These are phyloP conservation scores for Teratosphaeria destructans DNA, from an alignment of 2,329 filamentous ascomycete species.

Conservation along the genomic window DNA sequence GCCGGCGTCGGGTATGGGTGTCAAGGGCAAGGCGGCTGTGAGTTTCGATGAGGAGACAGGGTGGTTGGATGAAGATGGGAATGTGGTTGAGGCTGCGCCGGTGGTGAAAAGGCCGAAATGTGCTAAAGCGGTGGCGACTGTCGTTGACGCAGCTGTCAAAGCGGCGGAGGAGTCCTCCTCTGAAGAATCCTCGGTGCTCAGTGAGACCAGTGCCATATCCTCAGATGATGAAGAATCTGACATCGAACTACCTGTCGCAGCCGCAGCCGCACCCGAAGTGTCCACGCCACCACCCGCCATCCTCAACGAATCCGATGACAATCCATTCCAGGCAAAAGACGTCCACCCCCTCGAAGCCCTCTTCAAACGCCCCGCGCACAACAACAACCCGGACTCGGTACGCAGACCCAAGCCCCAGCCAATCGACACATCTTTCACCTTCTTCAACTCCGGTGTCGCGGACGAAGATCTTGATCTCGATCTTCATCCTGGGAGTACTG, in stretches of 20 bases:
- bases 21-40: slow-evolving; percentile 33
- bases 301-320: neutral
- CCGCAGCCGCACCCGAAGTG: neutral
- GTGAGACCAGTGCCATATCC: neutral
- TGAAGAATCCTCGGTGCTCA: neutral
- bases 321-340: slow-evolving; percentile 14
- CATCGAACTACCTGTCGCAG: neutral
- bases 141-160: neutral
- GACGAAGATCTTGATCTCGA: slow-evolving; percentile 26
- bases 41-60: slow-evolving; percentile 72
- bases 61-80: slow-evolving; percentile 74
- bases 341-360: slow-evolving; percentile 85
- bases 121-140: neutral
- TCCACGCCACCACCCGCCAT: neutral
- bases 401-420: slow-evolving; percentile 30
- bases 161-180: neutral
- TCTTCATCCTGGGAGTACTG: slow-evolving; percentile 2
- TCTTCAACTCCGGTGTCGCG: slow-evolving; percentile 47
- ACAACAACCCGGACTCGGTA: slow-evolving; percentile 27
- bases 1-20: slow-evolving; percentile 21
- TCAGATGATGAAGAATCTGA: neutral
- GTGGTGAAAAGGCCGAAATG: slow-evolving; percentile 9
- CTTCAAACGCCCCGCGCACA: slow-evolving; percentile 61
- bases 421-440: slow-evolving; percentile 59
- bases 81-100: slow-evolving; percentile 54